Conservation (phyloP, 169 alveolate genomes). For the Theileria equi region DNA sequence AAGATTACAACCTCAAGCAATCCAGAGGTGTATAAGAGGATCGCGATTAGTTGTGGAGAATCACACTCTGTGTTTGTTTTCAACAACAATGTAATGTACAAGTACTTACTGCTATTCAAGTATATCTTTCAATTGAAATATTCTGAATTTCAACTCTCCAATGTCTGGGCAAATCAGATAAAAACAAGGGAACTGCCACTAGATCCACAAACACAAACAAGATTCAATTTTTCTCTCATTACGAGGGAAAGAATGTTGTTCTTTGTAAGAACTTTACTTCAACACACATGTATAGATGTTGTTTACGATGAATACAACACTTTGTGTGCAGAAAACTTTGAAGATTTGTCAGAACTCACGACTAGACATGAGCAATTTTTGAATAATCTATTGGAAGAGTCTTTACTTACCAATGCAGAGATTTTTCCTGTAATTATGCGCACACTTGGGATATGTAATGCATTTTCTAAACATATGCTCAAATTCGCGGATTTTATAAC, state of each 20-base stretch:
- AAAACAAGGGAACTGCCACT: constrained; percentile 62
- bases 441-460: too few species aligned
- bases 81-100: constrained; percentile 35
- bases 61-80: neutral
- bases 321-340: constrained; percentile 7
- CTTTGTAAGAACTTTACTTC: constrained; percentile 50
- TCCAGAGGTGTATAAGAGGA: too few species aligned
- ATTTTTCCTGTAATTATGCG: constrained; percentile 42
- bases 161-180: constrained; percentile 66
- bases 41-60: too few species aligned
- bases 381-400: constrained; percentile 44
- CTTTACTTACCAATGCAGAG: constrained; percentile 47
- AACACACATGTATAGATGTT: constrained; percentile 61
- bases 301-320: constrained; percentile 42
- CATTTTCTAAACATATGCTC: too few species aligned
- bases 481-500: too few species aligned
- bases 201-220: constrained; percentile 55
- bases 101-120: constrained; percentile 56
- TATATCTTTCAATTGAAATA: constrained; percentile 65
- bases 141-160: constrained; percentile 56
- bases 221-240: constrained; percentile 64
- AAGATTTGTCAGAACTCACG: constrained; percentile 44
- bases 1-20: too few species aligned
- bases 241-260: constrained; percentile 66
- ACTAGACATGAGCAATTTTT: constrained; percentile 57